phyloP scores from a whole-genome alignment of 129 eudicot species.

The Smallanthus sonchifolius region DNA sequence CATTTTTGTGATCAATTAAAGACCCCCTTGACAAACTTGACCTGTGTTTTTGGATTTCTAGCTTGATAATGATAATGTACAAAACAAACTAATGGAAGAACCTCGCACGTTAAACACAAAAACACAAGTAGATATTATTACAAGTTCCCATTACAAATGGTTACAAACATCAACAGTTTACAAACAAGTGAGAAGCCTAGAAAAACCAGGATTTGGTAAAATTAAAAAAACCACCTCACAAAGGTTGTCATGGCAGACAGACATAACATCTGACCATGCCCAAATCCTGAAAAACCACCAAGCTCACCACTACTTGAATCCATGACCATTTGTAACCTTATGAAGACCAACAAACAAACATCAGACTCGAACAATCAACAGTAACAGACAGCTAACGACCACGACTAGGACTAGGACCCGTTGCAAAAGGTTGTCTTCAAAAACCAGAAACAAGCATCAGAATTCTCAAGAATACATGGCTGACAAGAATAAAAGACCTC shows the following conservation, averaged over 20 bases:
- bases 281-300: constrained; percentile 52
- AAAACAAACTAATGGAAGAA: neutral
- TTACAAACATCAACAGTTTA: constrained; percentile 32
- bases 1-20: too few relatives aligned
- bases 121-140: constrained; percentile 7
- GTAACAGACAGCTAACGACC: constrained; percentile 19
- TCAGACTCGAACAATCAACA: constrained; percentile 14
- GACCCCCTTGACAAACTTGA: too few relatives aligned
- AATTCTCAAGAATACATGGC: constrained; percentile 45
- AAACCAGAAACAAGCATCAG: constrained; percentile 39
- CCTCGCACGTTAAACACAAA: neutral
- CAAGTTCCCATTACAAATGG: constrained; percentile 31
- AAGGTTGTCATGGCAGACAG: constrained; percentile 45
- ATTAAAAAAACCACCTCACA: constrained; percentile 41
- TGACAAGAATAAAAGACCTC: constrained; percentile 37
- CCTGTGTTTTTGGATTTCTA: too few relatives aligned
- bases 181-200: constrained; percentile 38
- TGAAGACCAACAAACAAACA: constrained; percentile 23
- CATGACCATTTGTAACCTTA: constrained; percentile 28
- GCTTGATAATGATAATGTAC: too few relatives aligned
- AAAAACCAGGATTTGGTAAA: constrained; percentile 54
- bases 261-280: constrained; percentile 44
- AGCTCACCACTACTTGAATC: constrained; percentile 34
- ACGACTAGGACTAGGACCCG: constrained; percentile 28
- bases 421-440: constrained; percentile 23